Percentiles rank a stretch among this genome's conserved stretches.
These are phyloP conservation scores for Monilinia fructigena DNA, from an alignment of 2,329 filamentous ascomycete genomes.

Conservation along the genomic window DNA sequence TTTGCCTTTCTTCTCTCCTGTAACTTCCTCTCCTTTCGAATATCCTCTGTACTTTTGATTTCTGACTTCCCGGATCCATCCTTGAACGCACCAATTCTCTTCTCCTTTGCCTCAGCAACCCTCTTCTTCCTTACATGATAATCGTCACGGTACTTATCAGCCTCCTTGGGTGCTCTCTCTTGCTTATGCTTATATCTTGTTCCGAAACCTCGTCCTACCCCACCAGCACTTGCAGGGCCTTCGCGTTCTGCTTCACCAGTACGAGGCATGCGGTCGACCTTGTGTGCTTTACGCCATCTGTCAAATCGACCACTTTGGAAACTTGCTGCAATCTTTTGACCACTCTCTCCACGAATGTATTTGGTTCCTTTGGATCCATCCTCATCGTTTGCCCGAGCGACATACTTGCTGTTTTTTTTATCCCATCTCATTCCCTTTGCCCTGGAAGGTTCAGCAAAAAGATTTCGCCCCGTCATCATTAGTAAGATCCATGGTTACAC, in stretches of 20 bases:
- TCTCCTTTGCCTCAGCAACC: slow-evolving; percentile 82
- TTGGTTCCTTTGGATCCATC: slow-evolving; percentile 75
- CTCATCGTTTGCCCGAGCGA: slow-evolving; percentile 86
- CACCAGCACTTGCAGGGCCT: slow-evolving; percentile 37
- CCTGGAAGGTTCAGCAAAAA: slow-evolving; percentile 77
- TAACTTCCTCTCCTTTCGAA: slow-evolving; percentile 76
- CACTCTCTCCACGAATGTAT: slow-evolving; percentile 84
- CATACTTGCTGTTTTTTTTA: slow-evolving; percentile 94
- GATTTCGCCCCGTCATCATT: slow-evolving; percentile 81
- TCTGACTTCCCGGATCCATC: slow-evolving; percentile 74
- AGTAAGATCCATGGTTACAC: slow-evolving; percentile 85
- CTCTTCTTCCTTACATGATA: slow-evolving; percentile 89
- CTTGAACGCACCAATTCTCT: slow-evolving; percentile 70
- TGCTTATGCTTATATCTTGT: slow-evolving; percentile 80
- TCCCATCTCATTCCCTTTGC: slow-evolving; percentile 86
- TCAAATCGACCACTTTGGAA: slow-evolving; percentile 96
- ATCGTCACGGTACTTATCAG: slow-evolving; percentile 89
- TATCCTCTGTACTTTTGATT: slow-evolving; percentile 78
- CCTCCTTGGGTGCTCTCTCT: slow-evolving; percentile 85
- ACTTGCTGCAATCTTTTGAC: slow-evolving; percentile 90
- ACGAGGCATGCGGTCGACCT: slow-evolving; percentile 72
- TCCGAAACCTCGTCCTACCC: slow-evolving; percentile 44
- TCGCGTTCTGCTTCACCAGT: slow-evolving; percentile 76
- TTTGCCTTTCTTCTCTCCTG: slow-evolving; percentile 78
- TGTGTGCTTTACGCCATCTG: slow-evolving; percentile 84